Conservation (phyloP, 2,329 filamentous ascomycete genomes). For the Blastomyces parvus region DNA sequence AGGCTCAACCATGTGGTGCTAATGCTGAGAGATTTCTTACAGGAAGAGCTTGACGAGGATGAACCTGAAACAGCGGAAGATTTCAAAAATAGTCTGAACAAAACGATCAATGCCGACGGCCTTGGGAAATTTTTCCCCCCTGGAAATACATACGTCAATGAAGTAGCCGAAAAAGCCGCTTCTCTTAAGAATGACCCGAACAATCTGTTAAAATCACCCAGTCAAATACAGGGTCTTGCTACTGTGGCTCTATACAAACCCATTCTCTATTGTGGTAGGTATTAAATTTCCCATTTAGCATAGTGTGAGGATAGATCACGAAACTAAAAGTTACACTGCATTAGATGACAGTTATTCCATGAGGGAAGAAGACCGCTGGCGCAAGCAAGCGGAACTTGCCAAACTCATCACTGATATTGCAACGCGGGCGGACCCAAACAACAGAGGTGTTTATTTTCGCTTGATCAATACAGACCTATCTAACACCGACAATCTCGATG, state of each 20-base stretch:
- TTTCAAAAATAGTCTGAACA: background rate
- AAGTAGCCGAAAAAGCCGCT: background rate
- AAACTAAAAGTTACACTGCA: background rate
- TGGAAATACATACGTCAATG: background rate
- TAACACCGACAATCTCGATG: background rate
- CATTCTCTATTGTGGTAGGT: background rate
- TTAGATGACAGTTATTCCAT: background rate
- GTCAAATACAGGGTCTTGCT: background rate
- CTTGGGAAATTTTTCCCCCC: constrained; percentile 1
- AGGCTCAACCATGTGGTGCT: background rate
- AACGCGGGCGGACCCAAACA: background rate
- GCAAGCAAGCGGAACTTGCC: background rate
- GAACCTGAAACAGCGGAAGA: background rate
- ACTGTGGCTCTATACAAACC: background rate
- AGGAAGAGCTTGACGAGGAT: background rate
- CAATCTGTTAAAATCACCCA: background rate
- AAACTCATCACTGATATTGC: background rate
- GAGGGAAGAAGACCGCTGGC: background rate
- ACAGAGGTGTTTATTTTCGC: background rate
- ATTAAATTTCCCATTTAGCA: background rate
- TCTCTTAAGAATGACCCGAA: background rate
- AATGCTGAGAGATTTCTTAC: background rate
- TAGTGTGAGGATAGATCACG: background rate
- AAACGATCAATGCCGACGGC: background rate
- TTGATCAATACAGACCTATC: background rate